These are phyloP conservation scores for Verticillium dahliae DNA, from an alignment of 2,329 filamentous ascomycete genomes.

Conservation along the genomic window DNA sequence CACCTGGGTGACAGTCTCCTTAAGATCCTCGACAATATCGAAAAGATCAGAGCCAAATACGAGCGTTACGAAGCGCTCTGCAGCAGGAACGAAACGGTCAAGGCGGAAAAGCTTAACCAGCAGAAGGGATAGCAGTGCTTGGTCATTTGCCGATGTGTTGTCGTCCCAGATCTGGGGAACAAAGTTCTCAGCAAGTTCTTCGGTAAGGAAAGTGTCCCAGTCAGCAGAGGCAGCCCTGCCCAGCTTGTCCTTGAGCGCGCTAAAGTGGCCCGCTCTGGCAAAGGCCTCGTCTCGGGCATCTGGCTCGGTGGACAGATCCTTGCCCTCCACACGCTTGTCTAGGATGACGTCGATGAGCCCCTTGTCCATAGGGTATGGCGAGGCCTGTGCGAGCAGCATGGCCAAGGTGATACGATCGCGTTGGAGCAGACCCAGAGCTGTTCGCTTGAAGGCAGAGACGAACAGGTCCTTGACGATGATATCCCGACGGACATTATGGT, in stretches of 20 bases:
- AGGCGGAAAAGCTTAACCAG: conserved; percentile 92
- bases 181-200: conserved; percentile 80
- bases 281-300: conserved; percentile 63
- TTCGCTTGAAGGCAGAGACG: conserved; percentile 84
- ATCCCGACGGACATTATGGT: conserved; percentile 75
- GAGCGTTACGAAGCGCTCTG: conserved; percentile 79
- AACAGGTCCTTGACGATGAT: conserved; percentile 90
- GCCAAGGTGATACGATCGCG: conserved; percentile 92
- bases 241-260: conserved; percentile 67
- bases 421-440: conserved; percentile 86
- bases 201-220: conserved; percentile 78
- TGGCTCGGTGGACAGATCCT: conserved; percentile 67
- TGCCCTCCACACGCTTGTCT: conserved; percentile 67
- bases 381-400: conserved; percentile 89
- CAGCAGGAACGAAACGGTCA: conserved; percentile 88
- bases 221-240: conserved; percentile 52
- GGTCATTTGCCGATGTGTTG: conserved; percentile 58
- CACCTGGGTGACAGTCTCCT: conserved; percentile 77
- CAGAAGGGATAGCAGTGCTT: conserved; percentile 75
- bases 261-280: conserved; percentile 59
- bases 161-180: conserved; percentile 73
- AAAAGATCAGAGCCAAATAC: conserved; percentile 82
- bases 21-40: conserved; percentile 78
- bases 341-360: conserved; percentile 79
- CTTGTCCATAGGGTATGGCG: conserved; percentile 95